Base-by-base conservation (phyloP, 306 rosid species). In the Parietaria judaica region DNA sequence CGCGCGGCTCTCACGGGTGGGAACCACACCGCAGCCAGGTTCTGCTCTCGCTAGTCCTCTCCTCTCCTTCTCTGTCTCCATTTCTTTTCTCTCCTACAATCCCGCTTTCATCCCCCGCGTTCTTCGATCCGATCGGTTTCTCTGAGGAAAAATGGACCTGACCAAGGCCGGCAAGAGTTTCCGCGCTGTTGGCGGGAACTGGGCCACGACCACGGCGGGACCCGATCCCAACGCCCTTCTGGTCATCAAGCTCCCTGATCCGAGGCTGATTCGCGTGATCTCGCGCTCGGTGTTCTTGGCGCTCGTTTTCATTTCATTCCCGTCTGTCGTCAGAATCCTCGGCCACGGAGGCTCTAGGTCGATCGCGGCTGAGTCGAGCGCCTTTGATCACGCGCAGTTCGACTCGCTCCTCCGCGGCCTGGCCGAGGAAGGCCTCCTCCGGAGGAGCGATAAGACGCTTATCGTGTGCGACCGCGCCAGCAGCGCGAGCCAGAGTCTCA, bases 1-100 rank as follows among this genome's bases (percentile, higher is more conserved):
- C 78, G 88, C 66, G 72, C 76, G 0, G 76, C 89, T 58, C 87
- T 87, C n/a, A 76, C 76, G 85, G 95, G 92, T 76, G 95, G 82
- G 41, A 87, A 87, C 66, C 95, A 87, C 79, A 82, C 92, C 38
- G 76, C 92, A 34, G 66, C 92, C 64, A 78, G 92, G 60, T 87
- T 84, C 58, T 84, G 87, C 79, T 65, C 78, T 46, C 89, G 92
- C 82, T 87, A 84, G 74, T 11, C 64, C 15, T 58, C 52, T 35
- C 56, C 15, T 34, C 62, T 46, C 56, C n/a, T 51, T 65, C 14
- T 4, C 38, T 45, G 38, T 72, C 39, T 16, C 35, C 58, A 39
- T 45, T 12, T 56, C 31, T 49, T 35, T 7, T 52, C 37, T 17
- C 17, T 54, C 43, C n/a, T 58, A 48, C 36, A 36, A 36, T 3